These are phyloP conservation scores for Andrographis paniculata DNA, from an alignment of 305 asterid genomes.

Conservation along the genomic window DNA sequence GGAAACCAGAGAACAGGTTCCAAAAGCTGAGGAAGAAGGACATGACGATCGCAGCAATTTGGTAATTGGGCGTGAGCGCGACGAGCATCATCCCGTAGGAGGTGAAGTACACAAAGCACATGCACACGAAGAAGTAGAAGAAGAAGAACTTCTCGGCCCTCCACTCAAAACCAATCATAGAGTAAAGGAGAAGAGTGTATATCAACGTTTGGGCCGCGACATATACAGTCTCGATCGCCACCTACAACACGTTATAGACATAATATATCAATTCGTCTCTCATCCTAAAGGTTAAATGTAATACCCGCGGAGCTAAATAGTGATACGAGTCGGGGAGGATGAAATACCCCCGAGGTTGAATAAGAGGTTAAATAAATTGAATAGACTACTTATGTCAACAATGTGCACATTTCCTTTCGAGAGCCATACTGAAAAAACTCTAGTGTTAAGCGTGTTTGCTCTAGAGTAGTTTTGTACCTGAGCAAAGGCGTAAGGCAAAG, in stretches of 20 bases:
- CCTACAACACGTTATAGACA: too few species aligned
- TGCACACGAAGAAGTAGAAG: constrained; percentile 75
- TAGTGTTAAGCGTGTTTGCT: too few species aligned
- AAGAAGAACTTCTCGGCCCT: constrained; percentile 52
- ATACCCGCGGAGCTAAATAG: too few species aligned
- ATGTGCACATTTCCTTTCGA: too few species aligned
- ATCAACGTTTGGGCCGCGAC: constrained; percentile 56
- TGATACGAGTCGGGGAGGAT: too few species aligned
- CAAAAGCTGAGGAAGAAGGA: constrained; percentile 95
- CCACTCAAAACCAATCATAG: constrained; percentile 93
- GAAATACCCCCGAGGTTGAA: too few species aligned
- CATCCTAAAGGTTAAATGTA: too few species aligned
- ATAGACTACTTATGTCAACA: too few species aligned
- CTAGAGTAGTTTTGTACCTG: constrained; percentile 38
- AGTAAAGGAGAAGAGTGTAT: constrained; percentile 66
- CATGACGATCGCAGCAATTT: constrained; percentile 82
- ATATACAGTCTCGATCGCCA: constrained; percentile 69
- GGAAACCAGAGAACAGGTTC: constrained; percentile 90
- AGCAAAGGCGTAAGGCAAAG: constrained; percentile 87
- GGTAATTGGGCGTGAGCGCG: constrained; percentile 86
- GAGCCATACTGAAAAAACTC: too few species aligned
- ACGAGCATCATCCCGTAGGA: constrained; percentile 95
- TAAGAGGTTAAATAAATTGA: too few species aligned
- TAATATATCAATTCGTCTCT: too few species aligned
- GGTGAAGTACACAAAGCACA: constrained; percentile 89